A percentile compares a stretch with the other conserved stretches of the same genome.
phyloP scores from a whole-genome alignment of 2,329 filamentous ascomycete species.

The Ophiostoma himal-ulmi region DNA sequence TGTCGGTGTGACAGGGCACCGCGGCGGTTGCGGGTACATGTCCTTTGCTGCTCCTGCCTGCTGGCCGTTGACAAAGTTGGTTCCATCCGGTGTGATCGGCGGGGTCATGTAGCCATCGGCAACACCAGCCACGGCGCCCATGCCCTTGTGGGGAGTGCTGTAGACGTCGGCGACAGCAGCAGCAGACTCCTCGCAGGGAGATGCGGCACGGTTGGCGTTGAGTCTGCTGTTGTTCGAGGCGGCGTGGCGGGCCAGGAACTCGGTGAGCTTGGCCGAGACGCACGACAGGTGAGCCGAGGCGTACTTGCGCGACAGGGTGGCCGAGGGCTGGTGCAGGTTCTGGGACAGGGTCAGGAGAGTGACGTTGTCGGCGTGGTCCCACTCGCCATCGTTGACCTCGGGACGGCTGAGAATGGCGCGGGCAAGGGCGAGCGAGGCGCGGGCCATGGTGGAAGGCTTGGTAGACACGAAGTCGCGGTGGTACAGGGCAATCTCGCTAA shows the following conservation, averaged over 20 bases:
- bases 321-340: conserved; percentile 53
- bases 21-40: conserved; percentile 42
- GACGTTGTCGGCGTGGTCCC: conserved; percentile 66
- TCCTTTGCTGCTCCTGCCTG: conserved; percentile 43
- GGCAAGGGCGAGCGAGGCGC: conserved; percentile 77
- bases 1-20: conserved; percentile 59
- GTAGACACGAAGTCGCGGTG: conserved; percentile 95
- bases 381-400: conserved; percentile 69
- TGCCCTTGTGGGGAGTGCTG: conserved; percentile 73
- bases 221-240: conserved; percentile 32
- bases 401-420: conserved; percentile 77
- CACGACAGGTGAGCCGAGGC: conserved; percentile 48
- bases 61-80: conserved; percentile 49
- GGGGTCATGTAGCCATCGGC: conserved; percentile 76
- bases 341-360: conserved; percentile 57
- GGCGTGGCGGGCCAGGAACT: conserved; percentile 56
- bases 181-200: conserved; percentile 50
- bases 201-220: conserved; percentile 33
- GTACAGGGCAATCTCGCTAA: conserved; percentile 91
- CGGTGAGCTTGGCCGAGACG: conserved; percentile 50
- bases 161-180: conserved; percentile 57
- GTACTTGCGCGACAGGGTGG: conserved; percentile 56
- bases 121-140: conserved; percentile 54
- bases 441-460: conserved; percentile 83
- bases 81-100: conserved; percentile 74